A percentile compares a stretch with the other conserved stretches of the same genome.
Evolutionary conservation across 2,329 filamentous ascomycete genomes (phyloP).

Genomic region (Parascedosporium putredinis): DNA sequence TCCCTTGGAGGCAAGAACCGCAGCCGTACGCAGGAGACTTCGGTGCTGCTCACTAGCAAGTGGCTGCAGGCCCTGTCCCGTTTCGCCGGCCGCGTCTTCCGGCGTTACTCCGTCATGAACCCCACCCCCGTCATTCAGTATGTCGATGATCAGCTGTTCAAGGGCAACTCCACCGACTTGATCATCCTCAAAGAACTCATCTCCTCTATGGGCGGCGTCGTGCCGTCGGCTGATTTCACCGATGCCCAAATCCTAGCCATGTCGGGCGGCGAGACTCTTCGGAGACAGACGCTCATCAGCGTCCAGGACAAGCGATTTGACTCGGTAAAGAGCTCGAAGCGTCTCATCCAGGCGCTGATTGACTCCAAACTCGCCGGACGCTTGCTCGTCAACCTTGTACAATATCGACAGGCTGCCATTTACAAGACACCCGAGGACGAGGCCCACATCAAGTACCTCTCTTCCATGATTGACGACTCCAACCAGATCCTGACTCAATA

Average conservation of each 20-base stretch:
- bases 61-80: constrained; percentile 84
- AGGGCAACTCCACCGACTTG: constrained; percentile 78
- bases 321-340: constrained; percentile 61
- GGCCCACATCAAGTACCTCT: constrained; percentile 79
- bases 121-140: constrained; percentile 81
- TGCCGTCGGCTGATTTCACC: constrained; percentile 76
- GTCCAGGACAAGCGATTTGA: constrained; percentile 75
- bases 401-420: constrained; percentile 79
- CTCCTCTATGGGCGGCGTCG: constrained; percentile 85
- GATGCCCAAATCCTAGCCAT: constrained; percentile 81
- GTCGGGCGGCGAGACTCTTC: constrained; percentile 72
- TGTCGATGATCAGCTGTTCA: constrained; percentile 71
- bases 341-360: constrained; percentile 69
- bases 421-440: constrained; percentile 61
- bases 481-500: constrained; percentile 80
- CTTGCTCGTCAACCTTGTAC: constrained; percentile 80
- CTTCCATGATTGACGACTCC: constrained; percentile 81
- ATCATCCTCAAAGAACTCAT: constrained; percentile 88
- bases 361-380: constrained; percentile 70
- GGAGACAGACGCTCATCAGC: constrained; percentile 68
- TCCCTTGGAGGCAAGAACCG: constrained; percentile 51
- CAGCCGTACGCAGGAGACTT: constrained; percentile 52
- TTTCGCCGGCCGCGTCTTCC: constrained; percentile 88
- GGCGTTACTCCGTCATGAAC: constrained; percentile 74
- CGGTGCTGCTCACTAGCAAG: constrained; percentile 66